These are phyloP conservation scores for Diplogelasinospora grovesii DNA, from an alignment of 495 filamentous ascomycete species.

Conservation along the genomic window DNA sequence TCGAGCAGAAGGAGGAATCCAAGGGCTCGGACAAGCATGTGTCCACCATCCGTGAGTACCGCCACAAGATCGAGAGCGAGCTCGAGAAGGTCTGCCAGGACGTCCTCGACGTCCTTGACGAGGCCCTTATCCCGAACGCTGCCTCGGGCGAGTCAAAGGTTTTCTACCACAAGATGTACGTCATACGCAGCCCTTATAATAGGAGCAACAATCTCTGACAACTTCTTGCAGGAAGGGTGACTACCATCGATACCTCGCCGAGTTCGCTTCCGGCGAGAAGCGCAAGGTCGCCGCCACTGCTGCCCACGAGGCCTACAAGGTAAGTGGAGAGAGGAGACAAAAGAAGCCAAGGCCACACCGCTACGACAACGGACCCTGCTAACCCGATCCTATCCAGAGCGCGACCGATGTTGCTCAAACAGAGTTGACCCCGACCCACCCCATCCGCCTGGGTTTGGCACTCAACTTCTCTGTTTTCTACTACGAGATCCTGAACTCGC, in stretches of 20 bases:
- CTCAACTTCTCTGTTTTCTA: slow-evolving; percentile 99
- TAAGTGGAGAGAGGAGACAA: slow-evolving; percentile 37
- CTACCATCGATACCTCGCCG: slow-evolving; percentile 98
- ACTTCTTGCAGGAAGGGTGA: slow-evolving; percentile 81
- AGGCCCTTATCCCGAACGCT: slow-evolving; percentile 94
- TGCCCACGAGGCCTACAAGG: slow-evolving; percentile 99
- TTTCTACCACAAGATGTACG: slow-evolving; percentile 99
- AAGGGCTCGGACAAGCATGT: slow-evolving; percentile 99
- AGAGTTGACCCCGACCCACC: slow-evolving; percentile 95
- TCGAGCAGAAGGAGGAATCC: slow-evolving; percentile 99
- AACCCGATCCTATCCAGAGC: slow-evolving; percentile 48
- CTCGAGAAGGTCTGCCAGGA: slow-evolving; percentile 98
- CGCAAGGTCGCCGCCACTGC: slow-evolving; percentile 94
- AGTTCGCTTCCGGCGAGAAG: slow-evolving; percentile 98
- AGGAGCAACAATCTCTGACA: too few relatives aligned
- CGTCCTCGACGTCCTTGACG: slow-evolving; percentile 92
- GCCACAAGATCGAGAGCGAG: slow-evolving; percentile 97
- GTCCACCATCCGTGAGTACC: slow-evolving; percentile 91
- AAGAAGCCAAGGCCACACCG: too few relatives aligned
- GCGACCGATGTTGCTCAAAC: slow-evolving; percentile 98
- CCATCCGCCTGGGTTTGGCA: slow-evolving; percentile 95
- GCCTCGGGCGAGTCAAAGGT: slow-evolving; percentile 99
- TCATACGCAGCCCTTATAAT: background rate
- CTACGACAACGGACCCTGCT: slow-evolving; percentile 10
- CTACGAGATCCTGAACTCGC: slow-evolving; percentile 99